A percentile compares a stretch with the other conserved stretches of the same genome.
These are phyloP conservation scores for Cymbopogon flexuosus DNA, from an alignment of 202 grass and related monocot species.

Conservation along the genomic window DNA sequence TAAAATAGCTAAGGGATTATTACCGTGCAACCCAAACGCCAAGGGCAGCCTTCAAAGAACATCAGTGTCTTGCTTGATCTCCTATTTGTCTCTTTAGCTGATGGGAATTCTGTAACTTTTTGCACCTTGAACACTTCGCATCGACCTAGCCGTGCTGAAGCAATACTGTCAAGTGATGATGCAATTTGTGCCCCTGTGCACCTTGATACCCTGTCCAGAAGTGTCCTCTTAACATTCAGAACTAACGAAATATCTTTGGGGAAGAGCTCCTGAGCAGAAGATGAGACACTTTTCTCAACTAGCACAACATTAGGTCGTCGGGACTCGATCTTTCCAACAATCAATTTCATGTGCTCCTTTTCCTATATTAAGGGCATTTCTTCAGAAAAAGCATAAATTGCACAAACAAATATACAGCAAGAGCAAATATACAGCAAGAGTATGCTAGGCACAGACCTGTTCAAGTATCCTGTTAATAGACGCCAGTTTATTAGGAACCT, in stretches of 20 bases:
- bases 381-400: constrained; percentile 26
- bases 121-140: constrained; percentile 77
- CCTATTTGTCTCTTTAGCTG: constrained; percentile 42
- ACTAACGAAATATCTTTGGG: constrained; percentile 83
- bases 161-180: constrained; percentile 60
- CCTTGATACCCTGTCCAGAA: constrained; percentile 85
- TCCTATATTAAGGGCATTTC: constrained; percentile 45
- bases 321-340: constrained; percentile 65
- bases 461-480: constrained; percentile 61
- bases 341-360: constrained; percentile 61
- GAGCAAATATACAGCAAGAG: background rate
- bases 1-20: constrained; percentile 26
- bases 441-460: constrained; percentile 43
- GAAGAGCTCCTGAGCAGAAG: constrained; percentile 79
- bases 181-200: constrained; percentile 85
- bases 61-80: constrained; percentile 75
- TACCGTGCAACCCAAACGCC: constrained; percentile 96
- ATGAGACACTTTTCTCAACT: constrained; percentile 89
- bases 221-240: constrained; percentile 77
- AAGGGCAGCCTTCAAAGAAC: constrained; percentile 98
- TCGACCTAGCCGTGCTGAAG: constrained; percentile 52
- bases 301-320: constrained; percentile 74
- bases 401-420: background rate
- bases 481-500: constrained; percentile 56
- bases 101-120: constrained; percentile 49